Base-by-base conservation (phyloP, 129 eudicot species). In the Tagetes patula region DNA sequence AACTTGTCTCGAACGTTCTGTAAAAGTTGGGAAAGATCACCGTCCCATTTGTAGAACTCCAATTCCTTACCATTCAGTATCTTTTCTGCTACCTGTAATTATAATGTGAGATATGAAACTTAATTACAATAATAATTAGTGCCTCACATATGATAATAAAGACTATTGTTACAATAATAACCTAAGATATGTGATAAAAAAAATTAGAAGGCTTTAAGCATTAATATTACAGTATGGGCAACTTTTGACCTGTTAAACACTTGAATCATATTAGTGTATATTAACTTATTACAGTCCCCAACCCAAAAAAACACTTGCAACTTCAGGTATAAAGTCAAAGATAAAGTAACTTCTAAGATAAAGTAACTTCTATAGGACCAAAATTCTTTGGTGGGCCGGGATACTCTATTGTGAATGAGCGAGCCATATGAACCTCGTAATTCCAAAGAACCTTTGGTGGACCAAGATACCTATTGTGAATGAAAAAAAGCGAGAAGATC, bases 11-110 rank as follows among this genome's bases (percentile, higher is more conserved):
- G 73, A 55, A 94, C 98, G 42, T 86, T 94, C 70, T 88, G 98
- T 87, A 94, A 73, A 49, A 90, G 92, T 71, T 90, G 89, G 14
- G 87, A 70, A 5, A 94, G 89, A 49, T 90, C 93, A 12, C 98
- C 96, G 10, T 94, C 90, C 98, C 98, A 94, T 75, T 94, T 94
- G 82, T 94, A 94, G 77, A 94, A 94, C 81, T 94, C 96, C 85
- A 94, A 72, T 79, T 90, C 96, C 82, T 86, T 88, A 5, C 85
- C 87, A 39, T 86, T 56, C 7, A 94, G 86, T 76, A 94, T 62
- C 85, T 52, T 82, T 76, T 86, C 83, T 3, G 97, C 93, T 10
- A 94, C 98, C 98, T 94, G 78, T 48, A 69, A 42, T 45, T 41
- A 8, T 36, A 42, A 41, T 27, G n/a, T 6, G 14, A 41, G 8